Evolutionary conservation across 768 basidiomycete species (phyloP).

Genomic region (Bullera alba): DNA sequence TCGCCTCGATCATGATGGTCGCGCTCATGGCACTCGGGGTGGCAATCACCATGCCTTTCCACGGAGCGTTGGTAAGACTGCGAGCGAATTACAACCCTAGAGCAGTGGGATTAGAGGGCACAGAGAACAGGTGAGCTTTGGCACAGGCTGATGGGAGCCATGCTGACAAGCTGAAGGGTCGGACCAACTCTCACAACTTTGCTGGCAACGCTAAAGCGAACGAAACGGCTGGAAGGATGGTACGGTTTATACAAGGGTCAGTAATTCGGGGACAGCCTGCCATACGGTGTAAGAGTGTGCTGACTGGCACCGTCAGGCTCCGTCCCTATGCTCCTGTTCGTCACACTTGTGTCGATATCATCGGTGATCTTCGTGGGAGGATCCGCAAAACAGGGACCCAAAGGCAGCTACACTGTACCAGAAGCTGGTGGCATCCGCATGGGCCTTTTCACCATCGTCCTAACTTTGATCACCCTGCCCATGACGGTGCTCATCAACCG

Average conservation of each 20-base stretch:
- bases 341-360: slow-evolving; percentile 38
- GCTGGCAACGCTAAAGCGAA: slow-evolving; percentile 36
- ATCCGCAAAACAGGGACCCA: slow-evolving; percentile 37
- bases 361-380: slow-evolving; percentile 46
- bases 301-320: slow-evolving; percentile 21
- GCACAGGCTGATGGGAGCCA: background rate
- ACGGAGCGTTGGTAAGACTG: slow-evolving; percentile 41
- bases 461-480: slow-evolving; percentile 41
- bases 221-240: slow-evolving; percentile 44
- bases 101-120: slow-evolving; percentile 42
- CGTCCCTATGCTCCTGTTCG: slow-evolving; percentile 35
- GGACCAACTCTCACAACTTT: slow-evolving; percentile 43
- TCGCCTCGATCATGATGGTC: slow-evolving; percentile 40
- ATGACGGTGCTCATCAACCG: slow-evolving; percentile 46
- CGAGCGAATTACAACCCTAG: slow-evolving; percentile 45
- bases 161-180: slow-evolving; percentile 19
- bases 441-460: slow-evolving; percentile 42
- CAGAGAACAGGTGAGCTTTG: slow-evolving; percentile 33
- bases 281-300: background rate
- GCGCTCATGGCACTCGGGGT: slow-evolving; percentile 35
- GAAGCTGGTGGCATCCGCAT: slow-evolving; percentile 44
- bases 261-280: background rate
- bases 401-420: slow-evolving; percentile 42
- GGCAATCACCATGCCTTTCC: slow-evolving; percentile 43
- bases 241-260: slow-evolving; percentile 44